Evolutionary conservation across 192 early-diverging fungal species (phyloP).

Genomic region (Endogone sp.): DNA sequence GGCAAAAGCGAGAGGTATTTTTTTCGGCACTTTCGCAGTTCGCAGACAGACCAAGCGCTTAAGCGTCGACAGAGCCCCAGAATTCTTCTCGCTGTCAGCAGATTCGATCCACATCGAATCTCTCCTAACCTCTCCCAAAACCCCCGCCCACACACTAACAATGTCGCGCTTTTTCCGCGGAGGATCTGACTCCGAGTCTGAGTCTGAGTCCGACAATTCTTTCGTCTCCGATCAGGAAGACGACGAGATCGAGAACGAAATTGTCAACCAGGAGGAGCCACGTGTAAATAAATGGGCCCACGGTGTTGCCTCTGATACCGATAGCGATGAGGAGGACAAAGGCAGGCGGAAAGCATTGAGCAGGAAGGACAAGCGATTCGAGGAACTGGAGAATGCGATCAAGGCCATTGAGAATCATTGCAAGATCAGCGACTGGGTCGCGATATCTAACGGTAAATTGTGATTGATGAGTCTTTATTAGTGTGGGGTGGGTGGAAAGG

Average conservation of each 20-base stretch:
- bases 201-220: constrained; percentile 55
- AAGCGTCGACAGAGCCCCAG: too few species aligned
- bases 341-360: constrained; percentile 74
- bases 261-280: constrained; percentile 25
- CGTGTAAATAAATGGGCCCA: constrained; percentile 36
- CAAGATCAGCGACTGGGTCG: constrained; percentile 90
- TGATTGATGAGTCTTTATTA: too few species aligned
- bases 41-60: too few species aligned
- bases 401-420: constrained; percentile 65
- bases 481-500: too few species aligned
- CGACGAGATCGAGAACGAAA: constrained; percentile 43
- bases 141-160: constrained; percentile 8
- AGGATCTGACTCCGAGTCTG: constrained; percentile 62
- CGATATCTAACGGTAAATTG: constrained; percentile 72
- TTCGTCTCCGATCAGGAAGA: constrained; percentile 53
- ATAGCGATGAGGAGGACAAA: constrained; percentile 64
- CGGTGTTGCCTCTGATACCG: constrained; percentile 41
- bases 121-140: too few species aligned
- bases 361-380: constrained; percentile 82
- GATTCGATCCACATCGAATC: too few species aligned
- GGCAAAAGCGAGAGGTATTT: too few species aligned
- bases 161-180: constrained; percentile 91
- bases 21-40: too few species aligned
- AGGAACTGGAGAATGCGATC: constrained; percentile 71
- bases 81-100: too few species aligned